Evolutionary conservation across 31 red algal species (phyloP).

Genomic region (Odonthalia washingtoniensis): DNA sequence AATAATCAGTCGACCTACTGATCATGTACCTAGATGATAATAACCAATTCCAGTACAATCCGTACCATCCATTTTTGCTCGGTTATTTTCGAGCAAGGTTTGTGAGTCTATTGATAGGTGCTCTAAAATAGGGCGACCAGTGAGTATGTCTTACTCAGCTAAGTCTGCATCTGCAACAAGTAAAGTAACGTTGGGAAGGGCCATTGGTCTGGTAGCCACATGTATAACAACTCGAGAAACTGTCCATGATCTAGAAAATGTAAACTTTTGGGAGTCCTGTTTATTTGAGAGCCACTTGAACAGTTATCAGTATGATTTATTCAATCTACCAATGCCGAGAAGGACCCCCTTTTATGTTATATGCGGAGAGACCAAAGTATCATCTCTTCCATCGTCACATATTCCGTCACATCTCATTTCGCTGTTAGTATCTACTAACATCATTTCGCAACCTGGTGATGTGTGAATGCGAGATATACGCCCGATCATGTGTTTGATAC

Average conservation of each 20-base stretch:
- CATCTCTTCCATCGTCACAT: constrained; percentile 54
- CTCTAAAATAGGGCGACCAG: neutral
- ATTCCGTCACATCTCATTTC: no score
- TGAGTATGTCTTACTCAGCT: constrained; percentile 16
- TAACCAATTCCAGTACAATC: neutral
- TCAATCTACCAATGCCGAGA: constrained; percentile 22
- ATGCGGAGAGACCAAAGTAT: constrained; percentile 5
- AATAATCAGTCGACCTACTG: no score
- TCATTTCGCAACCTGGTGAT: no score
- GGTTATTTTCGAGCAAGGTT: constrained; percentile 13
- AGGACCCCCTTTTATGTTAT: neutral
- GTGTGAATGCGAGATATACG: no score
- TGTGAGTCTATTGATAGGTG: constrained; percentile 5
- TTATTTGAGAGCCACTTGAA: constrained; percentile 44
- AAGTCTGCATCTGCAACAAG: constrained; percentile 6
- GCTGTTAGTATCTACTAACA: no score
- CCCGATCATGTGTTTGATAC: no score
- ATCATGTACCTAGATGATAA: neutral
- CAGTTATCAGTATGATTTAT: neutral
- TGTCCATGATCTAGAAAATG: constrained; percentile 16
- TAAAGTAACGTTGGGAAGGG: neutral
- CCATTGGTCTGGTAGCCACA: neutral
- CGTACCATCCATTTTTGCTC: neutral
- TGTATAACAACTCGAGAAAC: neutral
- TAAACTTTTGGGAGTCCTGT: constrained; percentile 11